phyloP scores from a whole-genome alignment of 306 rosid genomes.

The Rosa rugosa region DNA sequence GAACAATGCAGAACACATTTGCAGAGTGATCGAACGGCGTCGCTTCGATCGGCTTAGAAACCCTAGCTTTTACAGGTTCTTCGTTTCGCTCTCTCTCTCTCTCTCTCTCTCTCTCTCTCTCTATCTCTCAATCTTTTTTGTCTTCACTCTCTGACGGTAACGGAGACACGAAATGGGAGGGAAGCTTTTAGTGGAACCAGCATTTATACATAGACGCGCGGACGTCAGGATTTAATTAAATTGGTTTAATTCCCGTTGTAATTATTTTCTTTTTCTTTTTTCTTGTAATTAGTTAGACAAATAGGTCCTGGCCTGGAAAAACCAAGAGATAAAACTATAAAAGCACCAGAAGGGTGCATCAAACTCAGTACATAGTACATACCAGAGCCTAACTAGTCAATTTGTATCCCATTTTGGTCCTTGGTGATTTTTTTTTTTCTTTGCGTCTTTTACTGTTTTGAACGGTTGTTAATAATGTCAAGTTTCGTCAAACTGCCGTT shows the following conservation, averaged over 20 bases:
- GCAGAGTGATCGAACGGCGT: background rate
- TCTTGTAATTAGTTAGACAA: background rate
- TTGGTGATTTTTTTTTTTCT: background rate
- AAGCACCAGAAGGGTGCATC: background rate
- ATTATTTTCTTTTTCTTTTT: background rate
- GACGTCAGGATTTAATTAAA: background rate
- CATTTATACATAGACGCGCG: background rate
- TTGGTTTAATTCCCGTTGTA: background rate
- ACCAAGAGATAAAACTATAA: background rate
- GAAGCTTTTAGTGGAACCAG: background rate
- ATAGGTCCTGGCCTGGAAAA: background rate
- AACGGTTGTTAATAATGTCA: background rate
- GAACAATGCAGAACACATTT: background rate
- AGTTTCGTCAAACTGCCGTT: background rate
- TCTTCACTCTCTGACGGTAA: background rate
- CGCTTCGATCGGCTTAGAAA: background rate
- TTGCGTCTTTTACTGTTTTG: background rate
- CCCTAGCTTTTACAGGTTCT: constrained; percentile 2
- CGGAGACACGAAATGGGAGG: constrained; percentile 3
- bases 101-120: background rate
- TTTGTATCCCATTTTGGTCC: background rate
- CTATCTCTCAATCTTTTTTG: background rate
- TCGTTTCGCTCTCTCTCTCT: background rate
- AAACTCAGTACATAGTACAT: background rate
- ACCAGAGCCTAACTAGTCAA: background rate